Evolutionary conservation across 371 early-diverging fungal species (phyloP), one percentile per base, ranked within the genome.

Genomic region (Lichtheimia corymbifera): DNA sequence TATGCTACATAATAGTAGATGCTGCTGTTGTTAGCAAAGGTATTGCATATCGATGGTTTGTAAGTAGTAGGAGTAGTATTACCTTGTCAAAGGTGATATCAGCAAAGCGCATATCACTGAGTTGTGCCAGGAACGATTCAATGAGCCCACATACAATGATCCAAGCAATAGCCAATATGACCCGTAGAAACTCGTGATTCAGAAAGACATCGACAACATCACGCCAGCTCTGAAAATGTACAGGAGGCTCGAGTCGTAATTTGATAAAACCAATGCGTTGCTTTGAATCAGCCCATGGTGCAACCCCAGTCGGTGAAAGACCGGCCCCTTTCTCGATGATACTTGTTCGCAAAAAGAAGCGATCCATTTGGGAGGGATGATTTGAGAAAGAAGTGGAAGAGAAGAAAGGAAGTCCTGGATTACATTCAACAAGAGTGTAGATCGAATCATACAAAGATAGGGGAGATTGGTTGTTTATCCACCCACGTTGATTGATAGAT

Each of bases 41-140:
- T 17, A 22, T 27, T 28, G 35, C 44, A 17, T n/a, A 4, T 4
- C 15, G 13, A 1, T 27, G 28, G n/a, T 1, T 1, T 30, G 20
- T 1, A 22, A 22, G 22, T 22, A 22, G 22, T 1, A 22, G 2
- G 1, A 22, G 22, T 15, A 25, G 18, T 7, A 27, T 50, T 54
- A 56, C 53, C 17, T 43, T 60, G 18, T 57, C 53, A 42, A 59
- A 58, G 3, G 3, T 4, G 13, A 42, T 40, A 30, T 45, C 14
- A 12, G 58, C 58, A 50, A 70, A 79, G 4, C 79, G 65, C 43
- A 73, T 71, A 55, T 75, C 79, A 12, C 68, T 60, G 5, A 69
- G 52, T 64, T 79, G 76, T 27, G 75, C 76, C 58, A 73, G 55
- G 58, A 75, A 75, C 0, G 65, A 67, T 44, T 79, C 76, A n/a